These are phyloP conservation scores for Endocalyx cinctus DNA, from an alignment of 2,329 filamentous ascomycete genomes.

Conservation along the genomic window DNA sequence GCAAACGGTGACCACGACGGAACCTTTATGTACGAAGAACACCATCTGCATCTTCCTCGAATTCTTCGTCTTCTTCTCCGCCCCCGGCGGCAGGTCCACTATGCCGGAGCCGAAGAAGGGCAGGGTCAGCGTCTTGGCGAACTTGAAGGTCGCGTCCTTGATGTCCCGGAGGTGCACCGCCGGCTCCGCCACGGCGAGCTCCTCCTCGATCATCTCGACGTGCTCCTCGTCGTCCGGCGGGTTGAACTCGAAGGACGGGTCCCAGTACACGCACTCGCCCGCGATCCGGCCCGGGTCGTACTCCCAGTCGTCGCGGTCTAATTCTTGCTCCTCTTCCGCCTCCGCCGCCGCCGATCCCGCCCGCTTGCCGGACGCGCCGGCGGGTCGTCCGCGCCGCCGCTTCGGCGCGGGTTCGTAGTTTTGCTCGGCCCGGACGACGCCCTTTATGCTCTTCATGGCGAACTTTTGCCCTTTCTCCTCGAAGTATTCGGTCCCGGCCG, in stretches of 20 bases:
- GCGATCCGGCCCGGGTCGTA: conserved; percentile 57
- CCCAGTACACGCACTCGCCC: conserved; percentile 62
- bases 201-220: conserved; percentile 49
- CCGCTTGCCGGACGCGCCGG: conserved; percentile 14
- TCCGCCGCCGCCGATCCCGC: conserved; percentile 6
- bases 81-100: conserved; percentile 79
- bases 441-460: conserved; percentile 66
- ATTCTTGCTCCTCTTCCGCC: conserved; percentile 45
- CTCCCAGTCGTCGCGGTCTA: conserved; percentile 67
- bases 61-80: conserved; percentile 87
- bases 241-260: conserved; percentile 49
- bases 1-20: conserved; percentile 74
- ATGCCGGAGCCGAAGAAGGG: conserved; percentile 87
- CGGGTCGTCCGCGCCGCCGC: conserved; percentile 16
- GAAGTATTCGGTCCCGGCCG: conserved; percentile 46
- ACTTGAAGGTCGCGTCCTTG: conserved; percentile 69
- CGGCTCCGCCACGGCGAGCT: conserved; percentile 51
- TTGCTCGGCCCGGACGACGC: conserved; percentile 71
- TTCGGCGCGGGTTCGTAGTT: conserved; percentile 31
- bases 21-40: conserved; percentile 84
- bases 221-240: conserved; percentile 52
- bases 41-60: conserved; percentile 94
- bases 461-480: conserved; percentile 45
- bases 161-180: conserved; percentile 56
- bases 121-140: conserved; percentile 79